Base-by-base conservation (phyloP, 768 basidiomycete species). In the Sporobolomyces pararoseus region DNA sequence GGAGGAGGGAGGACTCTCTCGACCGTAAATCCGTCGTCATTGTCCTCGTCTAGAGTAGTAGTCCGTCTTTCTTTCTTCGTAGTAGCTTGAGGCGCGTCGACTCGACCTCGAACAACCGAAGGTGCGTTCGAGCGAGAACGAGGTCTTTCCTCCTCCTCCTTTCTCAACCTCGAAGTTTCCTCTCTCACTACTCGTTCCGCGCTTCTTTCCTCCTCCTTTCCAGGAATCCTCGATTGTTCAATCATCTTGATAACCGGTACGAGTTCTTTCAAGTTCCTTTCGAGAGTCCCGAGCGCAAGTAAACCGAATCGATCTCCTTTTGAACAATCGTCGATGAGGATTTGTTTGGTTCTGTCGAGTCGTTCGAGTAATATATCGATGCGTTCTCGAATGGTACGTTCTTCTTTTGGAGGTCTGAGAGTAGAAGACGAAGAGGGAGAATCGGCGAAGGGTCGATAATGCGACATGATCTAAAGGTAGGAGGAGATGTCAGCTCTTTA, bases 161-260 rank as follows among this genome's bases (percentile, higher is more conserved):
- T 34, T 34, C 53, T 31, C 14, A 17, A 17, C n/a, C 10, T 32
- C 53, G 27, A 27, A 13, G 51, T 27, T 27, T 19, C 4, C 51
- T 52, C 27, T 29, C 51, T 27, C 13, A 29, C 25, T 52, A 31
- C 31, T 34, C 32, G 9, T 32, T 31, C 29, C n/a, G n/a, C n/a
- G n/a, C n/a, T n/a, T n/a, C n/a, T n/a, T n/a, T n/a, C n/a, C n/a
- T n/a, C n/a, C n/a, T n/a, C n/a, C n/a, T n/a, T n/a, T n/a, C n/a
- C n/a, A n/a, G n/a, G n/a, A n/a, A n/a, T n/a, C n/a, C 58, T 44
- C 29, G 58, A 27, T 47, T 60, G 58, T 47, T 60, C 58, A 44
- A 60, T 47, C 27, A 60, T 4, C 29, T 60, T 60, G 58, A 60
- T 29, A 23, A 25, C 35, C 3, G 58, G 58, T 29, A 60, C 25